phyloP scores from a whole-genome alignment of 2,329 filamentous ascomycete genomes.

The Didymella pomorum region DNA sequence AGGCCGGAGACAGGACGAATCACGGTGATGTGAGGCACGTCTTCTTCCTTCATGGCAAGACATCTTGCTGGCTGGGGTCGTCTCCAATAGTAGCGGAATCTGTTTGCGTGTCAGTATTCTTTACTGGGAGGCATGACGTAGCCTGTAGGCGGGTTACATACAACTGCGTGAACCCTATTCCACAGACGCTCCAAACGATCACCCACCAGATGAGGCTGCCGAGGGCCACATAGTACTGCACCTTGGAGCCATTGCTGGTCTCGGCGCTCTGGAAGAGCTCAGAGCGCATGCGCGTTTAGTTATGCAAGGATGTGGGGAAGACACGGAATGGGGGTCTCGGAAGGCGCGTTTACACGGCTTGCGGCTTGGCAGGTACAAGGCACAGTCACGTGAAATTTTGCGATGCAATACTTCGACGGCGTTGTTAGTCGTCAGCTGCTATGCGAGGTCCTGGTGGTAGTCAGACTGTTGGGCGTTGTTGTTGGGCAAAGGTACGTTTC shows the following conservation, averaged over 20 bases:
- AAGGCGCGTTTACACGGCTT: conserved; percentile 1
- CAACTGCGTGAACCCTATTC: conserved; percentile 68
- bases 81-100: conserved; percentile 63
- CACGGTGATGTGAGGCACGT: conserved; percentile 83
- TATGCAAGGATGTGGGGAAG: conserved; percentile 16
- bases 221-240: conserved; percentile 51
- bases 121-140: not conserved
- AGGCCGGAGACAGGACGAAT: conserved; percentile 94
- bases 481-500: not conserved
- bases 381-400: conserved; percentile 12
- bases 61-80: conserved; percentile 55
- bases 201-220: conserved; percentile 65
- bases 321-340: conserved; percentile 9
- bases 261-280: conserved; percentile 32
- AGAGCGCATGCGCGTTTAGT: conserved; percentile 47
- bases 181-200: conserved; percentile 63
- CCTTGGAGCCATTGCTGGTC: conserved; percentile 44
- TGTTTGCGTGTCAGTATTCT: conserved; percentile 41
- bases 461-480: not conserved
- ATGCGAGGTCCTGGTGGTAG: not conserved
- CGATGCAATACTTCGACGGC: not conserved
- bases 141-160: conserved; percentile 42
- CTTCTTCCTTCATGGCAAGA: conserved; percentile 47
- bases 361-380: conserved; percentile 17
- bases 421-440: not conserved